Conservation (phyloP, 2,329 filamentous ascomycete species). For the Venturia aucupariae region DNA sequence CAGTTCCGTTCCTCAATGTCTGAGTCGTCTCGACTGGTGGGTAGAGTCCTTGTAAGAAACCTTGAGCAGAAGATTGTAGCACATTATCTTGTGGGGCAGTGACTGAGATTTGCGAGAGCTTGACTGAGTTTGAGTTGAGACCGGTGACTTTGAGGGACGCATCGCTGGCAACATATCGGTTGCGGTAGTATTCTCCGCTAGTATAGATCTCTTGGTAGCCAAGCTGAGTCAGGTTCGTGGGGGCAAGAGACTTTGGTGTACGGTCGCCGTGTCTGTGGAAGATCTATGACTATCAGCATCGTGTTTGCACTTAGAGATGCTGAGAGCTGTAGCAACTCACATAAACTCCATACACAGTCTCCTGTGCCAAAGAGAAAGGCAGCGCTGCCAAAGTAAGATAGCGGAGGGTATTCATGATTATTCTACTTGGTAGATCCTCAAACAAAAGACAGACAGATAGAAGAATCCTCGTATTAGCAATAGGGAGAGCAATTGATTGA, state of each 20-base stretch:
- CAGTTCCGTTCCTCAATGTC: constrained; percentile 61
- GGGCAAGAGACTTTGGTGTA: constrained; percentile 64
- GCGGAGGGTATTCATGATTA: constrained; percentile 3
- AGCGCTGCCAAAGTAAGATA: constrained; percentile 31
- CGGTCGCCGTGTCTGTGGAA: constrained; percentile 88
- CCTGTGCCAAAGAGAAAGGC: constrained; percentile 25
- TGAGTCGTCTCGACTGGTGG: constrained; percentile 57
- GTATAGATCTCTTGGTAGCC: constrained; percentile 67
- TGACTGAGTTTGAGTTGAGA: constrained; percentile 57
- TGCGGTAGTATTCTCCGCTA: constrained; percentile 66
- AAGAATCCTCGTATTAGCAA: background rate
- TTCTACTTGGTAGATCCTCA: too few relatives aligned
- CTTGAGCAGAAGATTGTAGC: constrained; percentile 68
- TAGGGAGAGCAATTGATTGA: background rate
- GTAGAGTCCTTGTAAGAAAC: constrained; percentile 80
- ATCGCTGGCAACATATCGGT: constrained; percentile 59
- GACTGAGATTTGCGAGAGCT: constrained; percentile 60
- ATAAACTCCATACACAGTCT: constrained; percentile 13
- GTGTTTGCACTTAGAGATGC: background rate
- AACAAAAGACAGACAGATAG: too few relatives aligned
- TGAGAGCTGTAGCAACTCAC: background rate
- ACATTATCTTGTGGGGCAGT: constrained; percentile 67
- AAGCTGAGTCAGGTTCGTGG: constrained; percentile 65
- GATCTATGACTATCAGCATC: constrained; percentile 51
- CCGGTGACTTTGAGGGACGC: constrained; percentile 53